Percentiles rank a stretch among this genome's conserved stretches.
phyloP scores from a whole-genome alignment of 768 basidiomycete genomes.

The Naganishia friedmannii region DNA sequence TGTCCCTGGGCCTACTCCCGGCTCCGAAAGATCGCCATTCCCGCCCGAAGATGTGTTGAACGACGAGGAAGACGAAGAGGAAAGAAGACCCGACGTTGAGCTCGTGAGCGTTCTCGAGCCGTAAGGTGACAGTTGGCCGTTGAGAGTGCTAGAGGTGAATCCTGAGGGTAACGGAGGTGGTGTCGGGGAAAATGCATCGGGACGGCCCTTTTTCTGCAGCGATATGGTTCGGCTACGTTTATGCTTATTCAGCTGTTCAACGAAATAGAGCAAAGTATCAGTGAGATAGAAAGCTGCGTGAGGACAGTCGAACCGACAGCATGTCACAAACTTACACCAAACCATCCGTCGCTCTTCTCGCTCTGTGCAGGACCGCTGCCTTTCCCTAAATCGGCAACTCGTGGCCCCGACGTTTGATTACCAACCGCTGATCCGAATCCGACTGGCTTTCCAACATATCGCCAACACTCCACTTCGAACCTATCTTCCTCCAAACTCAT shows the following conservation, averaged over 20 bases:
- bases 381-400: background rate
- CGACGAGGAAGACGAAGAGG: background rate
- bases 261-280: background rate
- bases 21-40: background rate
- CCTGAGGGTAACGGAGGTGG: background rate
- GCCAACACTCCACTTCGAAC: constrained; percentile 17
- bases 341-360: constrained; percentile 15
- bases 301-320: no score
- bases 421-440: background rate
- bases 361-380: background rate
- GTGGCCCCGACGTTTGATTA: background rate
- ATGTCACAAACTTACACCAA: constrained; percentile 12
- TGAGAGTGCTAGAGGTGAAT: background rate
- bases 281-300: background rate
- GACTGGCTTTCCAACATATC: constrained; percentile 5
- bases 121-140: background rate
- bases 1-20: background rate
- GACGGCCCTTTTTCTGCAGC: constrained; percentile 6
- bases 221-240: constrained; percentile 16
- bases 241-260: constrained; percentile 12
- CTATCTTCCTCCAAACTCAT: constrained; percentile 14
- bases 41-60: background rate
- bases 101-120: background rate
- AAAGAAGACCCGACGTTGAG: background rate
- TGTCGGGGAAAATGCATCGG: background rate